Base-by-base conservation (phyloP, 148 eudicot genomes). In the Rhododendron ovatum region DNA sequence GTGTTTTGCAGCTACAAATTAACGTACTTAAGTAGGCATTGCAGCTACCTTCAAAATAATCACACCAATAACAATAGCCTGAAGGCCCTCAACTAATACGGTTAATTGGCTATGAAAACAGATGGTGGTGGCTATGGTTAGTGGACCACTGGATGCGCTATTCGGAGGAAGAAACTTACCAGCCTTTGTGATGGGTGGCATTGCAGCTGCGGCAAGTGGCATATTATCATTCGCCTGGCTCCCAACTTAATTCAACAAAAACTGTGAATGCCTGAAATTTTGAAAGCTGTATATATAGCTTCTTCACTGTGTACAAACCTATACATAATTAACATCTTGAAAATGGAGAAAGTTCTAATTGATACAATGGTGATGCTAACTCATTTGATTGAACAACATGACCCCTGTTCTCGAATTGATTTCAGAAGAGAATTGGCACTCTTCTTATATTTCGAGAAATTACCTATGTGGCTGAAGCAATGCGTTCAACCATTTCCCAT, bases 141-240 rank as follows among this genome's bases (percentile, higher is more conserved):
- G 86, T 65, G 86, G 86, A 53, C 74, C 82, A 53, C 61, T 79
- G 86, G 86, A 84, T 37, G 73, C 45, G 41, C 26, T 55, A 15
- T 84, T 84, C 7, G 86, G 86, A 13, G 86, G 86, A n/a, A 73
- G 86, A 15, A 84, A 84, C 57, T 26, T 84, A 55, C 86, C 86
- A 17, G 50, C 86, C 48, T 84, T 84, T n/a, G 73, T 84, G 17
- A 77, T 84, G 28, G 86, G 82, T 1, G 82, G 81, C n/a, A n/a
- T 76, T 84, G 74, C 82, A 53, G 81, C 82, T 0, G 82, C 82
- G 24, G 39, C 63, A 80, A 76, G 82, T 39, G 82, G 82, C 26
- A 37, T 84, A 5, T 84, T 75, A 28, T 48, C 82, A 3, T n/a
- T 84, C 5, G 78, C 81, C 71, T 84, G 59, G 45, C 86, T 84